These are phyloP conservation scores for Pseudocercospora pini-densiflorae DNA, from an alignment of 2,329 filamentous ascomycete genomes.

Conservation along the genomic window DNA sequence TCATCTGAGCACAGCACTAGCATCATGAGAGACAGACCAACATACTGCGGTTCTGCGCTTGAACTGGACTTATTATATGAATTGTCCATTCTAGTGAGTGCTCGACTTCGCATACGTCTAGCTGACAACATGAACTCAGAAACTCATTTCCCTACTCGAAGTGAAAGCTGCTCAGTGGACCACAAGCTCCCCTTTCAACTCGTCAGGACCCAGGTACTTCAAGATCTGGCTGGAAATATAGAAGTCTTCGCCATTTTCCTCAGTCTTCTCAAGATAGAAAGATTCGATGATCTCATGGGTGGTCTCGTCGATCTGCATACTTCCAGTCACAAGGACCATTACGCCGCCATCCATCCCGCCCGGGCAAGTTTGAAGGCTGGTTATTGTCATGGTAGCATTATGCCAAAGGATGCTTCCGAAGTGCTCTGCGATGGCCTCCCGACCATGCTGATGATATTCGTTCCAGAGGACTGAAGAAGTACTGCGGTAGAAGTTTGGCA, in stretches of 20 bases:
- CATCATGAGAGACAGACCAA: too few species aligned
- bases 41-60: too few species aligned
- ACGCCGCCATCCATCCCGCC: not conserved
- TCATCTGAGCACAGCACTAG: not conserved
- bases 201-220: not conserved
- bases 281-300: not conserved
- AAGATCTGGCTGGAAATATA: slow-evolving; percentile 1
- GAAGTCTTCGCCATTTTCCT: not conserved
- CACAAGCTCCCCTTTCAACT: not conserved
- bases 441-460: not conserved
- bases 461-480: not conserved
- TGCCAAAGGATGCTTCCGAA: not conserved
- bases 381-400: not conserved
- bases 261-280: not conserved
- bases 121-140: too few species aligned
- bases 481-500: not conserved
- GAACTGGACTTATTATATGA: too few species aligned
- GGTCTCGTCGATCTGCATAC: not conserved
- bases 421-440: not conserved
- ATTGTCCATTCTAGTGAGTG: too few species aligned
- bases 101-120: too few species aligned
- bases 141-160: too few species aligned
- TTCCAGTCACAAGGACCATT: not conserved
- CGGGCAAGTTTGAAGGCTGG: not conserved
- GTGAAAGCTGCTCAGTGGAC: not conserved